phyloP scores from a whole-genome alignment of 441 rosid species.

The Erysimum pusillum region DNA sequence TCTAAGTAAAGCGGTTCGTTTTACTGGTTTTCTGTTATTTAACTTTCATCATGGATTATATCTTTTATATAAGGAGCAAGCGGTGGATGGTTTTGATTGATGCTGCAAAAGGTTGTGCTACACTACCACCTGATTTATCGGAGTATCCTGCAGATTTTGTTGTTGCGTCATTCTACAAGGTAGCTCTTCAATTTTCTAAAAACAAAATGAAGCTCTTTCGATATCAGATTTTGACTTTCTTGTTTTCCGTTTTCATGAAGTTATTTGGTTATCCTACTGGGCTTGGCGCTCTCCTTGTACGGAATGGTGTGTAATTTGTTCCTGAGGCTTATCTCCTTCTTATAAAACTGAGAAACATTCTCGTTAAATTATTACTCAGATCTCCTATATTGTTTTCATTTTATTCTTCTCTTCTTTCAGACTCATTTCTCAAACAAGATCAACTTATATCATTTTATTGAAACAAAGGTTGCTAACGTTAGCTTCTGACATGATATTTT shows the following conservation, averaged over 20 bases:
- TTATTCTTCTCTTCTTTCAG: constrained; percentile 8
- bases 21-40: constrained; percentile 22
- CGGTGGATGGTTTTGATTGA: constrained; percentile 92
- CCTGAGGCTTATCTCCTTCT: constrained; percentile 32
- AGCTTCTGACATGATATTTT: constrained; percentile 31
- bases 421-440: constrained; percentile 26
- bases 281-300: constrained; percentile 92
- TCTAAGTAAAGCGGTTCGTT: constrained; percentile 1
- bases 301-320: constrained; percentile 67
- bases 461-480: constrained; percentile 18
- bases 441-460: neutral
- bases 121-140: constrained; percentile 83
- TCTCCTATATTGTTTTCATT: constrained; percentile 30
- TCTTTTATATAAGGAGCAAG: constrained; percentile 54
- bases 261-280: constrained; percentile 99
- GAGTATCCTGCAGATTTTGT: constrained; percentile 92
- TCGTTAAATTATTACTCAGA: constrained; percentile 8
- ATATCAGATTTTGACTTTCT: constrained; percentile 43
- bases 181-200: constrained; percentile 31
- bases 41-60: constrained; percentile 17
- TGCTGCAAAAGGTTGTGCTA: constrained; percentile 96
- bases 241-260: constrained; percentile 53
- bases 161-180: constrained; percentile 94
- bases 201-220: constrained; percentile 21
- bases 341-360: constrained; percentile 16